These are phyloP conservation scores for Ligustrum vulgare DNA, from an alignment of 257 asterid species.

Conservation along the genomic window DNA sequence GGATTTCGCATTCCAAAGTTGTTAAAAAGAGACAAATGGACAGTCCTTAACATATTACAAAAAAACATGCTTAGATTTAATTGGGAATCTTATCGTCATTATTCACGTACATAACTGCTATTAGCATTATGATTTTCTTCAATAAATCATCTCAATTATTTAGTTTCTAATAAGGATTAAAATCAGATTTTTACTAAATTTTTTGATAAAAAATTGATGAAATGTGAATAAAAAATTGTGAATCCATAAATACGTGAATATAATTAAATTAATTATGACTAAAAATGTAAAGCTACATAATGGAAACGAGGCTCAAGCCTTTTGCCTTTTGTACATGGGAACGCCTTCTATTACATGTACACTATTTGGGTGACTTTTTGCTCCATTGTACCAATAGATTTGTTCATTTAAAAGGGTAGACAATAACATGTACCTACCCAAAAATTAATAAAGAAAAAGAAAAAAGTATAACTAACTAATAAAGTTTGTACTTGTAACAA, in stretches of 20 bases:
- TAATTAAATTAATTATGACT: too few relatives aligned
- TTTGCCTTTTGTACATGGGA: not conserved
- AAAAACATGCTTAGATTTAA: not conserved
- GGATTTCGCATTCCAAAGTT: constrained; percentile 1
- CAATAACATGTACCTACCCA: not conserved
- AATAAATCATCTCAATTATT: not conserved
- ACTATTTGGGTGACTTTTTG: not conserved
- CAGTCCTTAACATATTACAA: constrained; percentile 19
- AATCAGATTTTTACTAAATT: too few relatives aligned
- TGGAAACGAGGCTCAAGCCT: not conserved
- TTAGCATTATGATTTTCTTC: not conserved
- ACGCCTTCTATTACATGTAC: not conserved
- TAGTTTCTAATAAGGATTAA: not conserved
- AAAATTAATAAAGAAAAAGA: not conserved
- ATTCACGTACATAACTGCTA: not conserved
- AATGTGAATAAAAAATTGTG: too few relatives aligned
- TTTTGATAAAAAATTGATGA: too few relatives aligned
- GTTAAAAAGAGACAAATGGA: constrained; percentile 41
- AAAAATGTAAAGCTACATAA: not conserved
- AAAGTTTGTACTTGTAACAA: not conserved
- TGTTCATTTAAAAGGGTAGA: not conserved
- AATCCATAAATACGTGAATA: too few relatives aligned
- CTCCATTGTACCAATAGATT: not conserved
- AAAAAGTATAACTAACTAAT: not conserved
- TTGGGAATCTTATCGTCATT: not conserved